Evolutionary conservation across 2,329 filamentous ascomycete species (phyloP).

Genomic region (Dactylonectria estremocensis): DNA sequence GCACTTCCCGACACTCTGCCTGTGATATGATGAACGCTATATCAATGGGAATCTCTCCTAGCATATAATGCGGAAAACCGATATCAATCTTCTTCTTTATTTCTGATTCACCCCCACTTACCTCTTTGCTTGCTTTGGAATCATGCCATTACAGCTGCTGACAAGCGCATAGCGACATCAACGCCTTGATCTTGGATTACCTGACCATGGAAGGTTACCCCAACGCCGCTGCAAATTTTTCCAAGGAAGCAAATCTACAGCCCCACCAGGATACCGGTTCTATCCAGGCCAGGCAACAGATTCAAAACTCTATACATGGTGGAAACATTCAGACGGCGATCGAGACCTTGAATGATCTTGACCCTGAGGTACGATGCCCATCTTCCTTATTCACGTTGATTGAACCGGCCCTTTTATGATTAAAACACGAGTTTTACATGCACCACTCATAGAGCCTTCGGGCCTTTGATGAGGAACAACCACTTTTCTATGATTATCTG

Average conservation of each 20-base stretch:
- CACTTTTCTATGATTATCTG: conserved; percentile 64
- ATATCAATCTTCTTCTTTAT: conserved; percentile 79
- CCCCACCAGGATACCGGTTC: conserved; percentile 80
- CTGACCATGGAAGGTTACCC: conserved; percentile 96
- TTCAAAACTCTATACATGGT: conserved; percentile 86
- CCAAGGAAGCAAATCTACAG: conserved; percentile 90
- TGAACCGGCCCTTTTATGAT: conserved; percentile 72
- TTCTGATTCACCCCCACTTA: conserved; percentile 61
- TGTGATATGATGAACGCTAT: conserved; percentile 81
- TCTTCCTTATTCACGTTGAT: conserved; percentile 31
- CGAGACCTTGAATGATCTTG: conserved; percentile 88
- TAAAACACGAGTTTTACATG: conserved; percentile 94
- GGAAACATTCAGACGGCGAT: conserved; percentile 91
- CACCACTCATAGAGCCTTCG: conserved; percentile 98
- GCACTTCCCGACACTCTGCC: neutral
- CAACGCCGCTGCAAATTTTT: conserved; percentile 92
- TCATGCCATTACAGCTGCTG: conserved; percentile 41
- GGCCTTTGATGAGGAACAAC: conserved; percentile 92
- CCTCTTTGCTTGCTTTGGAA: conserved; percentile 10
- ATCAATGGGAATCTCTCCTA: conserved; percentile 99
- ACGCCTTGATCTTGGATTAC: conserved; percentile 95
- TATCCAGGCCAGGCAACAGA: conserved; percentile 85
- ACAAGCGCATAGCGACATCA: conserved; percentile 82
- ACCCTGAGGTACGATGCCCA: conserved; percentile 83
- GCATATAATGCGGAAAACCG: conserved; percentile 90